Evolutionary conservation across 1,284 basidiomycete genomes (phyloP), one percentile per base, ranked within the genome.

Genomic region (Cutaneotrichosporon spelunceum): DNA sequence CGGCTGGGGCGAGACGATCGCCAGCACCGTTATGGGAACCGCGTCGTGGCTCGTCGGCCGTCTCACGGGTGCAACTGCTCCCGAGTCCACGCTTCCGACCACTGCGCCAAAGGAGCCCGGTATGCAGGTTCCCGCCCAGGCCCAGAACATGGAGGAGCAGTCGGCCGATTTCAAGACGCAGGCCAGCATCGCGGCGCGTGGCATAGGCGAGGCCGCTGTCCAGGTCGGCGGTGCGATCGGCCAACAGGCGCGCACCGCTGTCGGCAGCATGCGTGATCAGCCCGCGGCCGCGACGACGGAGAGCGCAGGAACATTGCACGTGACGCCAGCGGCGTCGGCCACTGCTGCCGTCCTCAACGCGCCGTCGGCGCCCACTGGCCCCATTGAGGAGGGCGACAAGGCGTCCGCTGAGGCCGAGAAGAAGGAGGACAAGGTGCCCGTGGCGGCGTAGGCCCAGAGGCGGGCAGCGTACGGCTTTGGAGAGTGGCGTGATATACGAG

Each of bases 1-100:
- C 29, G 68, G 68, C 2, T 78, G 76, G 76, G 78, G 78, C 33
- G 76, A 77, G 63, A 66, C 67, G 4, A 69, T 78, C 27, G 74
- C 73, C 3, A 65, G 65, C 24, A 36, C 50, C 9, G 30, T 61
- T 26, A 24, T 61, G 9, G 61, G 61, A 6, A 47, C 52, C 16
- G 56, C 57, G 4, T 55, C 50, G 19, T 58, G 42, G 24, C 57
- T 62, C 45, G 53, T 45, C 27, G n/a, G 45, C 34, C 44, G 23
- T 8, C 23, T 62, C 34, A 58, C 61, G 2, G 61, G 61, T 11
- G 30, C 42, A 4, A 14, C 44, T 7, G 56, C 56, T 21, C 45
- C 45, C 27, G 47, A 42, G 23, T 23, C 50, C n/a, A 64, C 59
- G 19, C 69, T 67, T 42, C 68, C 71, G 19, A 65, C 67, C 1